phyloP scores from a whole-genome alignment of 2,329 filamentous ascomycete species.

The Sporothrix globosa region DNA sequence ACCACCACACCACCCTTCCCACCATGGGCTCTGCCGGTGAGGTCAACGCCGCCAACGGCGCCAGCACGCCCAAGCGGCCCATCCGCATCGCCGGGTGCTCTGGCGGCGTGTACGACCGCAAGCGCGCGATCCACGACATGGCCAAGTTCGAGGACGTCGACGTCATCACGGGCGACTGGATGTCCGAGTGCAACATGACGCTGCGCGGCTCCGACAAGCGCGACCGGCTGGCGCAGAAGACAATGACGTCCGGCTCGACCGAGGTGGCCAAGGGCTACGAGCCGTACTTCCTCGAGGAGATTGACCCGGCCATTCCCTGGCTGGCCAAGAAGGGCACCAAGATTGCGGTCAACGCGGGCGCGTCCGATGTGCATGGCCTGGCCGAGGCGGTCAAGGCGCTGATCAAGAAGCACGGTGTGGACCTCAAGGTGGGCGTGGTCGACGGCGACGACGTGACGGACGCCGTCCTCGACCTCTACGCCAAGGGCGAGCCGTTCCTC shows the following conservation, averaged over 20 bases:
- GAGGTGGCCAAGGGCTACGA: slow-evolving; percentile 44
- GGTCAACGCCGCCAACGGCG: slow-evolving; percentile 27
- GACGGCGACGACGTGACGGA: slow-evolving; percentile 42
- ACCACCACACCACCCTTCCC: background rate
- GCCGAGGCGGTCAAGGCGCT: slow-evolving; percentile 33
- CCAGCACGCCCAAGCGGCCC: slow-evolving; percentile 36
- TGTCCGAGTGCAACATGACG: slow-evolving; percentile 45
- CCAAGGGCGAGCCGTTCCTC: slow-evolving; percentile 35
- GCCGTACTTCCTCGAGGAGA: slow-evolving; percentile 42
- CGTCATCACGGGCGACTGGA: slow-evolving; percentile 43
- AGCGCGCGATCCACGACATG: slow-evolving; percentile 46
- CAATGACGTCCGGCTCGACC: slow-evolving; percentile 38
- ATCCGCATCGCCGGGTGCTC: slow-evolving; percentile 42
- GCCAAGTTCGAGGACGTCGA: slow-evolving; percentile 43
- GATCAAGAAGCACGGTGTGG: slow-evolving; percentile 37
- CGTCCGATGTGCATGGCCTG: slow-evolving; percentile 40
- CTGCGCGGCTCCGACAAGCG: slow-evolving; percentile 41
- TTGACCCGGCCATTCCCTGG: slow-evolving; percentile 41
- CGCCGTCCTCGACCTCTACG: slow-evolving; percentile 32
- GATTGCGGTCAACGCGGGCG: slow-evolving; percentile 44
- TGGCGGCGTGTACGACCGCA: slow-evolving; percentile 48
- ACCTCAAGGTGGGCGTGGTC: slow-evolving; percentile 42
- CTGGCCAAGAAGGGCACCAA: slow-evolving; percentile 40
- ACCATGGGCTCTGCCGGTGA: slow-evolving; percentile 32
- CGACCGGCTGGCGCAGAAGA: slow-evolving; percentile 35